A percentile compares a stretch with the other conserved stretches of the same genome.
Conservation (phyloP, 495 filamentous ascomycete species). For the Daldinia grandis region DNA sequence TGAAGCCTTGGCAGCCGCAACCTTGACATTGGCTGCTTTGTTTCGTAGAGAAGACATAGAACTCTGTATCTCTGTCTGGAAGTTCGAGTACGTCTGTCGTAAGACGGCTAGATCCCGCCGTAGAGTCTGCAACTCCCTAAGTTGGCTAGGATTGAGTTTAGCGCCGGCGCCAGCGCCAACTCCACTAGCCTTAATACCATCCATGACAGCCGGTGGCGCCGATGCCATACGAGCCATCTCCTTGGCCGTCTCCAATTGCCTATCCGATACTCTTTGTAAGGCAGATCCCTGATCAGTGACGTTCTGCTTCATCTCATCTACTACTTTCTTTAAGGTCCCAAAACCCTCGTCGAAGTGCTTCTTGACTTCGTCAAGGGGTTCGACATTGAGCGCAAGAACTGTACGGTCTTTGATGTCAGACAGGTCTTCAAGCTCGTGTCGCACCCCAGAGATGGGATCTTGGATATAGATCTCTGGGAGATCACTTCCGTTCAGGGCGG, state of each 20-base stretch:
- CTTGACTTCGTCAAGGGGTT: constrained; percentile 96
- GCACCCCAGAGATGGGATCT: constrained; percentile 90
- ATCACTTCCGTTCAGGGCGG: constrained; percentile 90
- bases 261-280: constrained; percentile 88
- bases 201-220: constrained; percentile 62
- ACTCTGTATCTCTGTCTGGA: constrained; percentile 84
- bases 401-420: constrained; percentile 95
- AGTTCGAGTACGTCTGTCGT: constrained; percentile 90
- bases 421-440: constrained; percentile 94
- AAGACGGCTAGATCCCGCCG: constrained; percentile 92
- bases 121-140: constrained; percentile 79
- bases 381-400: constrained; percentile 92
- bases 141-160: constrained; percentile 60
- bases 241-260: constrained; percentile 89
- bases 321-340: constrained; percentile 76
- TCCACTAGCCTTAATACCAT: constrained; percentile 46
- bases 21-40: constrained; percentile 83
- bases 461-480: constrained; percentile 98
- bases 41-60: constrained; percentile 83
- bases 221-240: constrained; percentile 86
- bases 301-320: constrained; percentile 81
- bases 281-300: constrained; percentile 80
- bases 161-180: constrained; percentile 38
- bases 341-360: constrained; percentile 93
- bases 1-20: constrained; percentile 70